A percentile compares a stretch with the other conserved stretches of the same genome.
Evolutionary conservation across 768 basidiomycete species (phyloP).

Genomic region (Russula emetica): DNA sequence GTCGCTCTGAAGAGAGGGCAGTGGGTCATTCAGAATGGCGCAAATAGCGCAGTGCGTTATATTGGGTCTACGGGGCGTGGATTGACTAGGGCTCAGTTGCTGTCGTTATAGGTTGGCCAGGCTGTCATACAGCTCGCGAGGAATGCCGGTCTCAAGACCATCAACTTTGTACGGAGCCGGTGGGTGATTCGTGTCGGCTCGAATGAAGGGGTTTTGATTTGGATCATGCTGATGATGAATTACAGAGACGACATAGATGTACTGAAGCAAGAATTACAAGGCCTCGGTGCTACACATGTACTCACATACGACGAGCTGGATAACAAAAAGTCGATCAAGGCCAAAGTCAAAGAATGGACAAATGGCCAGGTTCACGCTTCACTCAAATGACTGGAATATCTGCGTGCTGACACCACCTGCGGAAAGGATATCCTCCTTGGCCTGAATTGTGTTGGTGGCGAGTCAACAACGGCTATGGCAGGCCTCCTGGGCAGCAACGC

Average conservation of each 20-base stretch:
- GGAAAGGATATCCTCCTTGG: conserved; percentile 43
- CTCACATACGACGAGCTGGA: conserved; percentile 71
- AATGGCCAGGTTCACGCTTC: conserved; percentile 51
- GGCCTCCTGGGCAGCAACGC: conserved; percentile 61
- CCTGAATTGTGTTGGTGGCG: conserved; percentile 62
- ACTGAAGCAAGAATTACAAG: conserved; percentile 48
- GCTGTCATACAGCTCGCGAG: conserved; percentile 84
- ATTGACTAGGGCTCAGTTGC: neutral
- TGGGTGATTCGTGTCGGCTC: conserved; percentile 31
- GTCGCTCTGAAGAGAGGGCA: conserved; percentile 60
- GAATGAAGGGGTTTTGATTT: neutral
- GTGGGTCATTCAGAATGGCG: conserved; percentile 84
- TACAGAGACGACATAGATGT: conserved; percentile 50
- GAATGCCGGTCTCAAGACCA: conserved; percentile 61
- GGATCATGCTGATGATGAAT: neutral
- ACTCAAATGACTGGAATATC: neutral
- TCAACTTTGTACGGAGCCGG: conserved; percentile 79
- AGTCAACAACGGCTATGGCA: conserved; percentile 63
- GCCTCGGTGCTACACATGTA: conserved; percentile 71
- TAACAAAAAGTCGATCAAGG: conserved; percentile 46
- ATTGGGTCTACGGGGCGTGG: neutral
- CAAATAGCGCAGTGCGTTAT: conserved; percentile 68
- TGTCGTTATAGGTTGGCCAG: conserved; percentile 60
- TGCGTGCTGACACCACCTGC: neutral
- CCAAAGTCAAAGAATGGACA: conserved; percentile 60